Conservation (phyloP, 305 asterid species). For the Salvia sclarea region DNA sequence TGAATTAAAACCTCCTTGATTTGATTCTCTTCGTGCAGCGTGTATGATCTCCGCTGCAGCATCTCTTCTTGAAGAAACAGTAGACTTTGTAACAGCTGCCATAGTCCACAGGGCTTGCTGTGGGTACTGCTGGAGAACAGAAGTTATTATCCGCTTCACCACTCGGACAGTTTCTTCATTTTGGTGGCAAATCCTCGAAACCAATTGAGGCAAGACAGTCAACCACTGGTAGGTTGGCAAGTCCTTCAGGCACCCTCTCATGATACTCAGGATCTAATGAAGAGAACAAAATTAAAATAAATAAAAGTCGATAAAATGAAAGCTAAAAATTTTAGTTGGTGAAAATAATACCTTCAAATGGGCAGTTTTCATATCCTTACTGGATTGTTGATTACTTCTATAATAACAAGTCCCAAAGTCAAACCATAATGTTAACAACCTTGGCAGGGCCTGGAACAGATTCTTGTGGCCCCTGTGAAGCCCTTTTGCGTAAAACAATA, state of each 20-base stretch:
- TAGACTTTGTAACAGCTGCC: slow-evolving; percentile 98
- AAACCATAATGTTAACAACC: slow-evolving; percentile 93
- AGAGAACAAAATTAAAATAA: slow-evolving; percentile 26
- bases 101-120: slow-evolving; percentile 99
- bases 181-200: slow-evolving; percentile 98
- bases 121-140: slow-evolving; percentile 83
- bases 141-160: slow-evolving; percentile 83
- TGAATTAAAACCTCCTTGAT: slow-evolving; percentile 62
- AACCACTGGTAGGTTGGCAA: slow-evolving; percentile 97
- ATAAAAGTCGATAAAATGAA: slow-evolving; percentile 18
- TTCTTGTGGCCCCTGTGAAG: slow-evolving; percentile 93
- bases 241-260: slow-evolving; percentile 90
- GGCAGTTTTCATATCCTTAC: slow-evolving; percentile 64
- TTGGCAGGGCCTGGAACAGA: slow-evolving; percentile 98
- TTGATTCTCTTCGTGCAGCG: slow-evolving; percentile 79
- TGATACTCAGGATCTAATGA: slow-evolving; percentile 75
- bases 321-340: slow-evolving; percentile 24
- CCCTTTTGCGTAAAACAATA: slow-evolving; percentile 87
- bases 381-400: slow-evolving; percentile 56
- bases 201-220: slow-evolving; percentile 93
- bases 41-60: slow-evolving; percentile 98
- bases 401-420: slow-evolving; percentile 77
- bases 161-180: slow-evolving; percentile 81
- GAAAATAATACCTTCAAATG: slow-evolving; percentile 62
- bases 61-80: slow-evolving; percentile 84